A percentile compares a stretch with the other conserved stretches of the same genome.
Evolutionary conservation across 1,139 yeast genomes (phyloP).

Genomic region (Magnusiomyces suaveolens): DNA sequence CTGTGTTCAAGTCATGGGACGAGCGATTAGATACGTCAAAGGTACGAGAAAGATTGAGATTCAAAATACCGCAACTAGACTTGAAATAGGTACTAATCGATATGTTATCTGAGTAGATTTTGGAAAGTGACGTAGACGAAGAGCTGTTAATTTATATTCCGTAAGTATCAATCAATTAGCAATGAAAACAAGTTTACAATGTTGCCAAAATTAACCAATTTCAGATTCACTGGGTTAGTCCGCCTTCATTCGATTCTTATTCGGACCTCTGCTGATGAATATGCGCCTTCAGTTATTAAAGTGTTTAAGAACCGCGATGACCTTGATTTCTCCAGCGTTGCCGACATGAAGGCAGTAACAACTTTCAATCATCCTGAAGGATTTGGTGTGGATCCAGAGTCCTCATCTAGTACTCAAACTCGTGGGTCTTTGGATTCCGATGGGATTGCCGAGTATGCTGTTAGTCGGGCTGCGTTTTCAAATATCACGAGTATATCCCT

Average conservation of each 20-base stretch:
- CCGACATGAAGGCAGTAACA: constrained; percentile 43
- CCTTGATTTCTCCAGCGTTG: constrained; percentile 62
- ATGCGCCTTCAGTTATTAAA: constrained; percentile 61
- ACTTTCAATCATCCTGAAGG: constrained; percentile 54
- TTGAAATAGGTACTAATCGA: neutral
- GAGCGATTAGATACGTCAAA: constrained; percentile 34
- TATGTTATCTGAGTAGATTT: constrained; percentile 30
- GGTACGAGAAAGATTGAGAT: constrained; percentile 6
- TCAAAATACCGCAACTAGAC: too few relatives aligned
- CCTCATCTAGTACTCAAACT: constrained; percentile 17
- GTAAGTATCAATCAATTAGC: constrained; percentile 9
- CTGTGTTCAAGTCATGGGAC: constrained; percentile 46
- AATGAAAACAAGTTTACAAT: too few relatives aligned
- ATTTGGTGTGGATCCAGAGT: constrained; percentile 29
- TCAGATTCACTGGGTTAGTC: constrained; percentile 59
- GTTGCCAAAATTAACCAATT: too few relatives aligned
- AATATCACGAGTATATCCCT: constrained; percentile 60
- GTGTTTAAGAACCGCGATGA: constrained; percentile 61
- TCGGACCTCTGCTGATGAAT: constrained; percentile 51
- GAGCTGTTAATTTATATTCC: constrained; percentile 72
- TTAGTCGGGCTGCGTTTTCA: constrained; percentile 67
- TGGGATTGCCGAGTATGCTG: constrained; percentile 71
- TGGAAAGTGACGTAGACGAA: constrained; percentile 72
- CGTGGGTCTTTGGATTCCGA: constrained; percentile 30
- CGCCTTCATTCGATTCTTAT: constrained; percentile 65